Conservation (phyloP, 179 eudicot species). For the Monotropa hypopitys region DNA sequence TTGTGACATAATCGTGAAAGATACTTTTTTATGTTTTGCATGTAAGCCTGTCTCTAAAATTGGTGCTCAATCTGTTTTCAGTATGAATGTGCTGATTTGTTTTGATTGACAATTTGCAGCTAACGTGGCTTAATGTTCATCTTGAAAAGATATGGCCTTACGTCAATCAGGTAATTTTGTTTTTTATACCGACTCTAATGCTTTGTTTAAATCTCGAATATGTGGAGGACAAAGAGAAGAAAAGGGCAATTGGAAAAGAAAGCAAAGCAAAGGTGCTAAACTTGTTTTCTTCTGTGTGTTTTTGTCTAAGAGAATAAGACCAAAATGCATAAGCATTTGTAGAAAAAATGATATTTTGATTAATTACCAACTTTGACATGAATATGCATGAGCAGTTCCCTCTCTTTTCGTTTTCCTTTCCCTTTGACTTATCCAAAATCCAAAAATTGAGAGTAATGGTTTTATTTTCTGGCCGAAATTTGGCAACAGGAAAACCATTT, state of each 20-base stretch:
- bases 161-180: slow-evolving; percentile 45
- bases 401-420: neutral
- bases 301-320: neutral
- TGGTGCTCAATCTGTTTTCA: neutral
- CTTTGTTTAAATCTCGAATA: neutral
- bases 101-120: slow-evolving; percentile 28
- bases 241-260: neutral
- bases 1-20: neutral
- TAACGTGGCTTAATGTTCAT: slow-evolving; percentile 70
- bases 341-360: neutral
- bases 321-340: neutral
- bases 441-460: neutral
- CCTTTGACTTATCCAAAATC: neutral
- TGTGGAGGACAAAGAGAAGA: neutral
- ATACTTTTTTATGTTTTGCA: neutral
- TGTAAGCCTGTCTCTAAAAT: neutral
- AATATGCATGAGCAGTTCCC: neutral
- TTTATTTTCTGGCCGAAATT: neutral
- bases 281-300: neutral
- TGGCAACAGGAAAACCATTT: neutral
- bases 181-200: neutral
- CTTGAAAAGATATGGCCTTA: slow-evolving; percentile 80
- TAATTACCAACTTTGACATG: neutral
- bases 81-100: neutral
- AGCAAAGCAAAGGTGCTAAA: neutral